A percentile compares a stretch with the other conserved stretches of the same genome.
Conservation (phyloP, 306 rosid species). For the Herpetospermum pedunculosum region DNA sequence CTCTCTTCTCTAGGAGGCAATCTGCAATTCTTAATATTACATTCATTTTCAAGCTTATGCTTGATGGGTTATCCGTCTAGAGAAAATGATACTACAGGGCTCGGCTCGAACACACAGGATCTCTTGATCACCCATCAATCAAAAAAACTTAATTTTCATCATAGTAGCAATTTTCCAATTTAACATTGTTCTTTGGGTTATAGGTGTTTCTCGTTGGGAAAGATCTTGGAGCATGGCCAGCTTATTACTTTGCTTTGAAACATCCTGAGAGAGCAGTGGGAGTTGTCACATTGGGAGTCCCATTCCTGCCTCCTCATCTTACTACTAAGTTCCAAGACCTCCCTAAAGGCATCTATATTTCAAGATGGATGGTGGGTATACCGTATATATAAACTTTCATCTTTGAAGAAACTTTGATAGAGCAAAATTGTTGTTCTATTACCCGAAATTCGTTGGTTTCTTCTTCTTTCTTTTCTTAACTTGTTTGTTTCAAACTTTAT, state of each 20-base stretch:
- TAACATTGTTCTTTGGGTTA: not conserved
- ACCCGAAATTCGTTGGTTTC: too few species aligned
- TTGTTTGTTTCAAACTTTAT: not conserved
- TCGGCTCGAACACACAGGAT: too few species aligned
- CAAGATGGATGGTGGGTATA: too few species aligned
- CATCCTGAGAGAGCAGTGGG: constrained; percentile 64
- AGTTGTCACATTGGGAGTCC: constrained; percentile 57
- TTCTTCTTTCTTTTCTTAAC: too few species aligned
- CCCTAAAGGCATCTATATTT: constrained; percentile 68
- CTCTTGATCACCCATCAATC: too few species aligned
- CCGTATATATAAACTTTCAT: too few species aligned
- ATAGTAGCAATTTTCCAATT: not conserved
- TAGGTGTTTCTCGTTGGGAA: constrained; percentile 59
- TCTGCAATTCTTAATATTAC: too few species aligned
- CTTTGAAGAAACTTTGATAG: too few species aligned
- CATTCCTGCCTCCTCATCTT: constrained; percentile 35
- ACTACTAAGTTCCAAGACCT: constrained; percentile 1
- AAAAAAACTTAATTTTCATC: too few species aligned
- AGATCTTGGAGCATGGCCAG: constrained; percentile 58
- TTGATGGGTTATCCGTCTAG: not conserved
- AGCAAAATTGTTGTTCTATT: too few species aligned
- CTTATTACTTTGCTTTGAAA: constrained; percentile 33
- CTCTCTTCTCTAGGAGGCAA: too few species aligned
- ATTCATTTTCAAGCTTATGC: too few species aligned
- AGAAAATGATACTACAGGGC: not conserved